These are phyloP conservation scores for Aaosphaeria pasadenensis DNA, from an alignment of 2,329 filamentous ascomycete species.

Conservation along the genomic window DNA sequence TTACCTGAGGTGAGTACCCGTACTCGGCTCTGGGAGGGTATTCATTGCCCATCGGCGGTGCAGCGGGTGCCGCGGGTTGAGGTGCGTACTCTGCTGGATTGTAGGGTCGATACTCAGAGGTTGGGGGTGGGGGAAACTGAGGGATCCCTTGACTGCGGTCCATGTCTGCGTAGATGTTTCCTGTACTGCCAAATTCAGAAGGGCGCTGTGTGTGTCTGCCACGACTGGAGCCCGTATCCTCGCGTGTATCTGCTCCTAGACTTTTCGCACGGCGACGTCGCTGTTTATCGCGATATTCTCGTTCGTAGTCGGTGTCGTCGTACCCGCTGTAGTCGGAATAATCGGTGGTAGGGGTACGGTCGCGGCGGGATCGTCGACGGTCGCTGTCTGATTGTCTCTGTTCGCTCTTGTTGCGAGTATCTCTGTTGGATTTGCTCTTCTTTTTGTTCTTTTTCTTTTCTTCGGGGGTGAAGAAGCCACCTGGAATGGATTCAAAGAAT, in stretches of 20 bases:
- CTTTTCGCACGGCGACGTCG: constrained; percentile 26
- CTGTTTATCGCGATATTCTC: constrained; percentile 18
- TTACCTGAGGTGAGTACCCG: constrained; percentile 35
- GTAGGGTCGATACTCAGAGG: constrained; percentile 33
- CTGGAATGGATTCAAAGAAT: constrained; percentile 36
- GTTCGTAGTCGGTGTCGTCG: constrained; percentile 31
- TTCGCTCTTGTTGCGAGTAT: constrained; percentile 18
- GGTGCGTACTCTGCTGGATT: constrained; percentile 33
- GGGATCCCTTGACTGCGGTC: constrained; percentile 19
- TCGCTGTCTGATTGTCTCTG: constrained; percentile 12
- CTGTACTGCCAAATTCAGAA: constrained; percentile 9
- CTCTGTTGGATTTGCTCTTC: constrained; percentile 13
- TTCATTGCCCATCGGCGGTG: constrained; percentile 1
- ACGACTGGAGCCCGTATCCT: constrained; percentile 23
- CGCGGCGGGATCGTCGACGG: constrained; percentile 20
- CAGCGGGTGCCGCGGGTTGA: constrained; percentile 8
- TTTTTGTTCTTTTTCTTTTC: constrained; percentile 26
- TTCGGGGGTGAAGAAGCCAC: constrained; percentile 33
- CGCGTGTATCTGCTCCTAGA: constrained; percentile 14
- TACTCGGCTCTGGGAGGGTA: constrained; percentile 19
- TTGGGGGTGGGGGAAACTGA: constrained; percentile 32
- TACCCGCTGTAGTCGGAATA: constrained; percentile 26
- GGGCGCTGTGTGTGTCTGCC: constrained; percentile 22
- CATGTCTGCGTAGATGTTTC: constrained; percentile 13
- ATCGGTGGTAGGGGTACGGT: constrained; percentile 22